Base-by-base conservation (phyloP, 2,329 filamentous ascomycete species). In the Colletotrichum spaethianum region DNA sequence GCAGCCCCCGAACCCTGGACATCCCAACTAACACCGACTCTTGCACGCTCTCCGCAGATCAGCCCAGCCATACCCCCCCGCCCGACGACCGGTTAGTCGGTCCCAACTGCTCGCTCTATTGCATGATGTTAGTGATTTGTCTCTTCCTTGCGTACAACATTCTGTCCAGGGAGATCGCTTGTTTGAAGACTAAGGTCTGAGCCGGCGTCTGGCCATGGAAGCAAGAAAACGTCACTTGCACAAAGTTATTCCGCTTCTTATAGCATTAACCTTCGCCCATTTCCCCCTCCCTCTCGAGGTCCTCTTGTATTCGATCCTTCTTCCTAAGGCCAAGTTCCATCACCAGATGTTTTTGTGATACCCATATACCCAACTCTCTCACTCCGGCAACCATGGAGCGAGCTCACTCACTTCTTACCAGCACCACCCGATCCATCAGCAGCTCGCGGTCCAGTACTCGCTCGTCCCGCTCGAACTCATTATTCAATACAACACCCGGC, bases 391-490 rank as follows among this genome's bases (percentile, higher is more conserved):
- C 28, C 56, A 74, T 74, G 73, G 72, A 74, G 72, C 72, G 71
- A 72, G 67, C 72, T 64, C 65, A 73, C 40, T 74, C 73, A 38
- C 69, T 74, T 62, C 73, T 72, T 28, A 72, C 59, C 53, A 72
- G 69, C 65, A 72, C 69, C 52, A 72, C 69, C 20, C 69, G 60
- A 69, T 72, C 69, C 59, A 72, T 72, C 52, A 72, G 69, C 65
- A 72, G 69, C 59, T 69, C 59, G 36, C 65, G 69, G 50, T 72
- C 72, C 56, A 74, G 73, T 48, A 65, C 72, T 42, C 73, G 73
- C 36, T 74, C 73, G 2, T 74, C 72, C 57, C 64, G 73, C n/a
- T 74, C 73, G 8, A 74, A 74, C 56, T 74, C 73, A 56, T 36
- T 73, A 31, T 56, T 69, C 14, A 55, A 69, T 20, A 52, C 56